These are phyloP conservation scores for Carex littledalei DNA, from an alignment of 176 grass and related monocot species.

Conservation along the genomic window DNA sequence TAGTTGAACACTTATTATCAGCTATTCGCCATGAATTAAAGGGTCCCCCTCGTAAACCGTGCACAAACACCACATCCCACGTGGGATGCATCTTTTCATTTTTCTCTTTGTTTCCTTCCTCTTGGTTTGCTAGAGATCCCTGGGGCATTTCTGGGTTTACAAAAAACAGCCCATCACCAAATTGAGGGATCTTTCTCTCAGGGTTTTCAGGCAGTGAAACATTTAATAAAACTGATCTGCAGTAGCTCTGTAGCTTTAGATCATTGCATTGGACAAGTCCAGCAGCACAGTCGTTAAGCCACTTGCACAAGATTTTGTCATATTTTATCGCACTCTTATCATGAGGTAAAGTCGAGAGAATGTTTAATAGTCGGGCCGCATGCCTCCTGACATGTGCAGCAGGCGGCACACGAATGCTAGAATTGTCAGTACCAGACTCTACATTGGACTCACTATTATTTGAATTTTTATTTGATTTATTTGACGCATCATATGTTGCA, in stretches of 20 bases:
- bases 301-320: slow-evolving; percentile 81
- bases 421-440: slow-evolving; percentile 44
- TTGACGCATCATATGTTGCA: slow-evolving; percentile 89
- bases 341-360: slow-evolving; percentile 78
- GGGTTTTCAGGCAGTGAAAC: slow-evolving; percentile 40
- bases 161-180: slow-evolving; percentile 82
- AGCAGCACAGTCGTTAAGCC: slow-evolving; percentile 86
- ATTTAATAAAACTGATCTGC: slow-evolving; percentile 71
- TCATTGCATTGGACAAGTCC: slow-evolving; percentile 62
- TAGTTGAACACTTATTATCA: slow-evolving; percentile 94
- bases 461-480: slow-evolving; percentile 37
- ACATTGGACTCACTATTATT: slow-evolving; percentile 45
- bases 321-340: slow-evolving; percentile 61
- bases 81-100: slow-evolving; percentile 21
- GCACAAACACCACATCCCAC: slow-evolving; percentile 84
- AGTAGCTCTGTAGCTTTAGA: slow-evolving; percentile 82
- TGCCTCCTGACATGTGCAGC: slow-evolving; percentile 87
- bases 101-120: background rate
- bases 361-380: slow-evolving; percentile 69
- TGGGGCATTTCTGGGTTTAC: slow-evolving; percentile 70
- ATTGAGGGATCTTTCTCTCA: slow-evolving; percentile 60
- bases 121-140: background rate
- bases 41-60: slow-evolving; percentile 87
- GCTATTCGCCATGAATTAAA: slow-evolving; percentile 99
- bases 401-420: slow-evolving; percentile 81